phyloP scores from a whole-genome alignment of 768 basidiomycete genomes.

The Boletellus ananas region DNA sequence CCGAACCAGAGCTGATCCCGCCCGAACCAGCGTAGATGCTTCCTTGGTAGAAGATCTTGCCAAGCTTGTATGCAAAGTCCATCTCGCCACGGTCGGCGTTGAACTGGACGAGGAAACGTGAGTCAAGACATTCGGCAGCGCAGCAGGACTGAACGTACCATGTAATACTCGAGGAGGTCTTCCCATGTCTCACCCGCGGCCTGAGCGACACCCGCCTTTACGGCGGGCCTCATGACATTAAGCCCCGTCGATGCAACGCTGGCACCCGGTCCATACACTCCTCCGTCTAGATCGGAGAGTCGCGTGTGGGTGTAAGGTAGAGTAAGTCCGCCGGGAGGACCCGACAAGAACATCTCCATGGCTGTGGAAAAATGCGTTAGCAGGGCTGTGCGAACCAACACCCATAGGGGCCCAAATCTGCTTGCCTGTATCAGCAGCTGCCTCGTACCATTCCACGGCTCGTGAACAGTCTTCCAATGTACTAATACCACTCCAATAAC shows the following conservation, averaged over 20 bases:
- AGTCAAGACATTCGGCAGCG: background rate
- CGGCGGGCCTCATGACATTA: conserved; percentile 67
- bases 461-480: conserved; percentile 80
- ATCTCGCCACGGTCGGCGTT: conserved; percentile 91
- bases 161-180: conserved; percentile 88
- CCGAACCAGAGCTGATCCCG: conserved; percentile 82
- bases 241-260: conserved; percentile 87
- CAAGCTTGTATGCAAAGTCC: conserved; percentile 86
- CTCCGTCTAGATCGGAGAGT: conserved; percentile 87
- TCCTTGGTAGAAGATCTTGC: conserved; percentile 95
- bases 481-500: conserved; percentile 95
- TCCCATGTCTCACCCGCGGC: conserved; percentile 93
- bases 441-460: conserved; percentile 87
- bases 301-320: conserved; percentile 78
- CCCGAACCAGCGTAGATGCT: conserved; percentile 79
- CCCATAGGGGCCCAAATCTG: conserved; percentile 22
- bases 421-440: conserved; percentile 79
- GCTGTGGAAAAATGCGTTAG: conserved; percentile 40
- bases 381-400: background rate
- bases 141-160: conserved; percentile 42
- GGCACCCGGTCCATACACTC: conserved; percentile 92
- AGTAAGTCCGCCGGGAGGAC: conserved; percentile 88
- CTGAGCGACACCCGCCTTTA: conserved; percentile 78
- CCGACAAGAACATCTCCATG: conserved; percentile 74
- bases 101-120: conserved; percentile 51